These are phyloP conservation scores for Pseudocercospora ulei DNA, from an alignment of 2,329 filamentous ascomycete species.

Conservation along the genomic window DNA sequence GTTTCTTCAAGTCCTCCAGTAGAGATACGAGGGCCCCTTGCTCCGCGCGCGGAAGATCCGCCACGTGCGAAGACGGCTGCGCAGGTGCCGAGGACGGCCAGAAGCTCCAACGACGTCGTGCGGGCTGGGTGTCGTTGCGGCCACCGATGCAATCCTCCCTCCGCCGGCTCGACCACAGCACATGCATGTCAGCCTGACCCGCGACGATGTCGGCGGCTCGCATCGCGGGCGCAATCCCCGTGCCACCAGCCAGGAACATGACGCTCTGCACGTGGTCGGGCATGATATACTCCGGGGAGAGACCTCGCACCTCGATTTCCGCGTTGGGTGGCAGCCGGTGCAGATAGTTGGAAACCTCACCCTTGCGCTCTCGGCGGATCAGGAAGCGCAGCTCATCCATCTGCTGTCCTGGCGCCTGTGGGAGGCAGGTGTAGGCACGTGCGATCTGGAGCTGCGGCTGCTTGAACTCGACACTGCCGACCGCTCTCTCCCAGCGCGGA, in stretches of 20 bases:
- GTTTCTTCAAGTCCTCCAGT: constrained; percentile 51
- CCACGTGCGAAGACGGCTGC: constrained; percentile 7
- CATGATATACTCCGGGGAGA: constrained; percentile 56
- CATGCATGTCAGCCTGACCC: constrained; percentile 46
- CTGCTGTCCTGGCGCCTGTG: constrained; percentile 39
- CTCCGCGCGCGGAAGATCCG: constrained; percentile 22
- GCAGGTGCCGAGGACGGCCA: constrained; percentile 6
- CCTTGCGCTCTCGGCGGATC: constrained; percentile 65
- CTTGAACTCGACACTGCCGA: constrained; percentile 88
- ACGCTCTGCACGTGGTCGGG: constrained; percentile 49
- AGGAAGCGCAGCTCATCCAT: constrained; percentile 55
- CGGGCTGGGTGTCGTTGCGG: constrained; percentile 41
- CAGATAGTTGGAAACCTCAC: constrained; percentile 79
- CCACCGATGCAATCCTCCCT: constrained; percentile 57
- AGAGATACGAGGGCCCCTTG: constrained; percentile 51
- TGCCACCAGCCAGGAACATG: constrained; percentile 83
- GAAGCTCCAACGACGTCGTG: constrained; percentile 17
- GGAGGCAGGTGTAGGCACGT: constrained; percentile 81
- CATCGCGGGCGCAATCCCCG: constrained; percentile 80
- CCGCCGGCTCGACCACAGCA: constrained; percentile 72
- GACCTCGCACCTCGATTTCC: constrained; percentile 66
- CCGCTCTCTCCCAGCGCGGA: constrained; percentile 42
- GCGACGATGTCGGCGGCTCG: constrained; percentile 60
- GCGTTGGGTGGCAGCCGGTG: constrained; percentile 52
- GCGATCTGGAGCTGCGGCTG: constrained; percentile 91